Base-by-base conservation (phyloP, 495 filamentous ascomycete species). In the Annulohypoxylon nitens region DNA sequence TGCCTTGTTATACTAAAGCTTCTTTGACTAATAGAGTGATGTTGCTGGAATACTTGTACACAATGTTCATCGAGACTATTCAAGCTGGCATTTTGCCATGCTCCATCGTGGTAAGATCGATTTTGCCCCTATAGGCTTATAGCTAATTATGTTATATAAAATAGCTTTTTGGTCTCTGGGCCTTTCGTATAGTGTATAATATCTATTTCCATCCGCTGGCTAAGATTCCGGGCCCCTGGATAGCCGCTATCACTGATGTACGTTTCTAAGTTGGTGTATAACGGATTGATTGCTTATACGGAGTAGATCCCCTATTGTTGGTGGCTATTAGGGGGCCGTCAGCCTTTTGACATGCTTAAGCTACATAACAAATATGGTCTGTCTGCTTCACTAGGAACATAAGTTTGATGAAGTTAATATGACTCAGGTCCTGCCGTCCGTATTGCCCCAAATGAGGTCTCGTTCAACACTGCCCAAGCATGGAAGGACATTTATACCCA, bases 201-300 rank as follows among this genome's bases (percentile, higher is more conserved):
- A 50, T 85, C 23, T 86, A 79, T 70, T 82, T 88, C 33, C 84
- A 88, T 61, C 87, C 87, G 4, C 78, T 90, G 4, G 74, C 76
- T 16, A 76, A 78, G 1, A 85, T 86, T 59, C 88, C 88, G 0
- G 88, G 88, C 4, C 88, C 87, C 6, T 54, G 58, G 7, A 55
- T 79, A 8, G 69, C 69, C 5, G 69, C 69, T 45, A 47, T 66
- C 6, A 66, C 54, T 16, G 57, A 66, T 37, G 69, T 71, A 10
- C 33, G 69, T 71, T 39, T 48, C 18, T 4, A 37, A 33, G 34
- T n/a, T 26, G 36, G 8, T 1, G 18, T 43, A 12, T 20, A 50
- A 26, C 7, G 3, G 14, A 2, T 25, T 12, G 1, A 2, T 12
- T 37, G 23, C 53, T 70, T 14, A 70, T 51, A 18, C 7, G 47